These are phyloP conservation scores for Pochonia chlamydosporia DNA, from an alignment of 2,329 filamentous ascomycete species.

Conservation along the genomic window DNA sequence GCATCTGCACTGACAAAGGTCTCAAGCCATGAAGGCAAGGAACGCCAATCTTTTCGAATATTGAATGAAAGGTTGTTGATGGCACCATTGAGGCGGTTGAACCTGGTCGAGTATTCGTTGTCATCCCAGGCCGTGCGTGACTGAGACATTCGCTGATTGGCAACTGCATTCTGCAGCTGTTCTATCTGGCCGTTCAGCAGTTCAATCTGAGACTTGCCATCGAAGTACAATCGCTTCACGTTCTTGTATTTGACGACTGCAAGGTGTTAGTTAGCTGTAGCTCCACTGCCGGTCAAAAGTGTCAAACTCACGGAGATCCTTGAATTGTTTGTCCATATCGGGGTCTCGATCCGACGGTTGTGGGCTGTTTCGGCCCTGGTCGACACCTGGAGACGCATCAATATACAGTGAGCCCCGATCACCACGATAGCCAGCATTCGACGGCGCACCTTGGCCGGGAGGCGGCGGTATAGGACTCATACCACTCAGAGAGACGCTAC, in stretches of 20 bases:
- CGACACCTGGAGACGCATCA: constrained; percentile 33
- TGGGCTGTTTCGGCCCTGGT: constrained; percentile 51
- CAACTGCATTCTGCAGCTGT: constrained; percentile 93
- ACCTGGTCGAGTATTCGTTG: constrained; percentile 84
- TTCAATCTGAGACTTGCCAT: constrained; percentile 89
- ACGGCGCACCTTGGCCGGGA: constrained; percentile 20
- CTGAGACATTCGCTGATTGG: constrained; percentile 89
- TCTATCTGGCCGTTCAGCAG: constrained; percentile 83
- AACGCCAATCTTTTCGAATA: constrained; percentile 89
- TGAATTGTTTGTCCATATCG: constrained; percentile 50
- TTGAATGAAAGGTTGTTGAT: constrained; percentile 95
- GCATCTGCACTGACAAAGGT: constrained; percentile 80
- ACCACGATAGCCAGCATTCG: constrained; percentile 33
- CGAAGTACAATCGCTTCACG: constrained; percentile 96
- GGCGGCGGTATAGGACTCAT: constrained; percentile 39
- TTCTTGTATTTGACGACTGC: constrained; percentile 94
- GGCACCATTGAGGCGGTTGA: constrained; percentile 85
- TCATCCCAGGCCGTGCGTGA: constrained; percentile 94
- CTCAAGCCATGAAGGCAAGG: constrained; percentile 73
- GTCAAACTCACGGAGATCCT: constrained; percentile 46
- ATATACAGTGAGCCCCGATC: constrained; percentile 33
- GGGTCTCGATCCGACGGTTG: constrained; percentile 43
- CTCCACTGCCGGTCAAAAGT: neutral
- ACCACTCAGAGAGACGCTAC: constrained; percentile 35
- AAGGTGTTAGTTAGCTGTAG: constrained; percentile 10